A percentile compares a stretch with the other conserved stretches of the same genome.
Evolutionary conservation across 345 rosid species (phyloP).

Genomic region (Heritiera fomes): DNA sequence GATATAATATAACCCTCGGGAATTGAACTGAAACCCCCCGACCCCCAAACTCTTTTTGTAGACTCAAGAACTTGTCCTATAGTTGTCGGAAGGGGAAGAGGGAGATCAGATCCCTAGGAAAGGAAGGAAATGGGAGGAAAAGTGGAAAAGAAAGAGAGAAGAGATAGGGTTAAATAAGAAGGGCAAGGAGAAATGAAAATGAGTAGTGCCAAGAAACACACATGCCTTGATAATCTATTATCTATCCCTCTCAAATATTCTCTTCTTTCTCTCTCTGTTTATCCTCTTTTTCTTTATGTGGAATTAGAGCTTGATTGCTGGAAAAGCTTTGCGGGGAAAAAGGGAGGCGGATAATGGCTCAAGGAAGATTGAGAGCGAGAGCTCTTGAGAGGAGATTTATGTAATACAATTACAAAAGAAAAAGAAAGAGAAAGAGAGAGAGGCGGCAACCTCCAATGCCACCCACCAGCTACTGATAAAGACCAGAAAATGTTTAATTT

Average conservation of each 20-base stretch:
- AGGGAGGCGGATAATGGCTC: constrained; percentile 42
- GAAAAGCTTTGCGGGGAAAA: constrained; percentile 58
- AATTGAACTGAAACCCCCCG: constrained; percentile 42
- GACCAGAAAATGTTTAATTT: constrained; percentile 43
- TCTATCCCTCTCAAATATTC: constrained; percentile 37
- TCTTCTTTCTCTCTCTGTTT: constrained; percentile 29
- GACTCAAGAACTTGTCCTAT: constrained; percentile 19
- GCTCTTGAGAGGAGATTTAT: constrained; percentile 8
- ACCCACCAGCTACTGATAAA: constrained; percentile 75
- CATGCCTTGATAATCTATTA: constrained; percentile 64
- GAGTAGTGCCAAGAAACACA: constrained; percentile 29
- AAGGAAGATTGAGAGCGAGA: constrained; percentile 33
- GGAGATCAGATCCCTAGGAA: constrained; percentile 74
- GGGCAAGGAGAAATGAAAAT: constrained; percentile 25
- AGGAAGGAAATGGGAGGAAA: constrained; percentile 19
- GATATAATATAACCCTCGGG: constrained; percentile 47
- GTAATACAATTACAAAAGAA: neutral
- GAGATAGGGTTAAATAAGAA: constrained; percentile 58
- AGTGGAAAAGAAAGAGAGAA: constrained; percentile 45
- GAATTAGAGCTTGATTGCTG: constrained; percentile 59
- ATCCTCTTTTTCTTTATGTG: constrained; percentile 29
- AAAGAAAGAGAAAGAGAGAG: constrained; percentile 26
- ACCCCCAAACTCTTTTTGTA: neutral
- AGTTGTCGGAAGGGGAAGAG: constrained; percentile 24
- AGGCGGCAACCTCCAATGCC: constrained; percentile 39